Evolutionary conservation across 2,329 filamentous ascomycete genomes (phyloP).

Genomic region (Sclerotinia subarctica): DNA sequence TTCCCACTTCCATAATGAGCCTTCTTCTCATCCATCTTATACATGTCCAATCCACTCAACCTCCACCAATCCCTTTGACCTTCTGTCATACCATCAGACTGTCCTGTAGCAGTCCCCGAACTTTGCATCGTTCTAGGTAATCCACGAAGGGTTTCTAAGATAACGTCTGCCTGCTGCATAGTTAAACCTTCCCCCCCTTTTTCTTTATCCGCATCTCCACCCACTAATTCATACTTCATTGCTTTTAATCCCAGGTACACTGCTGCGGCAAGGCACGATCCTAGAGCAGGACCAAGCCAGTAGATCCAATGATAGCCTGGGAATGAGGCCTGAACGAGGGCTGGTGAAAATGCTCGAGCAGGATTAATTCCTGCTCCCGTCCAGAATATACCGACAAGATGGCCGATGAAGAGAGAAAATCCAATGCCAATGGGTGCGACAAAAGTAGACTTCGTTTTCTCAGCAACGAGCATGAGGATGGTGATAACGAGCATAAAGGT

Average conservation of each 20-base stretch:
- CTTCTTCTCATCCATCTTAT: conserved; percentile 1
- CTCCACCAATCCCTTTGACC: conserved; percentile 13
- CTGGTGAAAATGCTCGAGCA: conserved; percentile 46
- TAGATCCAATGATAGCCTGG: conserved; percentile 48
- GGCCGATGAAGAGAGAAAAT: conserved; percentile 45
- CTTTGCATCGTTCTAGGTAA: conserved; percentile 1
- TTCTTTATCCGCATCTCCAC: conserved; percentile 20
- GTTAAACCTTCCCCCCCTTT: background rate
- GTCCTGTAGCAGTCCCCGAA: background rate
- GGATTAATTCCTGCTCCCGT: conserved; percentile 49
- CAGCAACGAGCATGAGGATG: conserved; percentile 45
- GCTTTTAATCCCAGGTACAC: conserved; percentile 13
- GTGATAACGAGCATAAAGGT: conserved; percentile 47
- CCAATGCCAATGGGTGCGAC: conserved; percentile 49
- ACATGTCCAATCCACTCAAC: background rate
- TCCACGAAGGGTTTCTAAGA: conserved; percentile 13
- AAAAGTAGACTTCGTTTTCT: conserved; percentile 41
- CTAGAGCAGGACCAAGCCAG: conserved; percentile 24
- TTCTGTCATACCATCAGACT: background rate
- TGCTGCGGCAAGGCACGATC: background rate
- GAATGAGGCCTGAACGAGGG: conserved; percentile 43
- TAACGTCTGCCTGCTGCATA: conserved; percentile 10
- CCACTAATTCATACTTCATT: conserved; percentile 19
- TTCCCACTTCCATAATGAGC: background rate
- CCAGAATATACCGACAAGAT: conserved; percentile 43